These are phyloP conservation scores for Venustampulla echinocandica DNA, from an alignment of 495 filamentous ascomycete species.

Conservation along the genomic window DNA sequence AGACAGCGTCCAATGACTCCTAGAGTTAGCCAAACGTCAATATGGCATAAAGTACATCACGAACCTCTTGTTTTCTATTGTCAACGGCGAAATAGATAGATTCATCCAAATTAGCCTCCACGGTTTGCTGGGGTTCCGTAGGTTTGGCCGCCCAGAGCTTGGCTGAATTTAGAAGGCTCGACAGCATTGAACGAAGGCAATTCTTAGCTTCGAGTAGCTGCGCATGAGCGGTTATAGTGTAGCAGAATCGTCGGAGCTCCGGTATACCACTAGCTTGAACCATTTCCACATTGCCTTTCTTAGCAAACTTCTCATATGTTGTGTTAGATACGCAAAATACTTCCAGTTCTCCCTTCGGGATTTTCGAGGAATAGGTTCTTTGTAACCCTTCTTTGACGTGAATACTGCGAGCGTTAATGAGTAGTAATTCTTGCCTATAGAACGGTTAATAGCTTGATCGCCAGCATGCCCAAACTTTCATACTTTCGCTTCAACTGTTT, in stretches of 20 bases:
- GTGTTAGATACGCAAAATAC: conserved; percentile 28
- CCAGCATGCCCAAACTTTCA: not conserved
- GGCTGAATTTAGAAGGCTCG: conserved; percentile 18
- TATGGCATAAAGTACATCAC: not conserved
- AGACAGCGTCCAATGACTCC: not conserved
- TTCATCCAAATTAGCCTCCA: not conserved
- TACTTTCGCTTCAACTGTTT: conserved; percentile 10
- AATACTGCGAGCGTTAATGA: conserved; percentile 23
- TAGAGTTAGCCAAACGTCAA: not conserved
- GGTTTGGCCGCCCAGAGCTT: conserved; percentile 10
- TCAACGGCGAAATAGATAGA: conserved; percentile 2
- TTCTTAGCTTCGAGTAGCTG: conserved; percentile 21
- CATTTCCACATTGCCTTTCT: conserved; percentile 17
- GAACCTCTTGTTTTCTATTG: conserved; percentile 1
- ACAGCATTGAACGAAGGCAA: conserved; percentile 18
- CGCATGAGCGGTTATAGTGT: conserved; percentile 20
- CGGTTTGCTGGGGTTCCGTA: not conserved
- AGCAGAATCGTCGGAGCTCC: conserved; percentile 24
- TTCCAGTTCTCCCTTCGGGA: conserved; percentile 15
- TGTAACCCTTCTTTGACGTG: conserved; percentile 20
- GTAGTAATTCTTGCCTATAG: conserved; percentile 21
- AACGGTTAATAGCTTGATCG: conserved; percentile 7
- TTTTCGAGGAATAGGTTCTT: conserved; percentile 12
- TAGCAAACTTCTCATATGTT: conserved; percentile 19
- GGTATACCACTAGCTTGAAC: conserved; percentile 23